Evolutionary conservation across 164 flowering plant species (phyloP), one percentile per base, ranked within the genome.

Genomic region (Magnolia changhungtana): DNA sequence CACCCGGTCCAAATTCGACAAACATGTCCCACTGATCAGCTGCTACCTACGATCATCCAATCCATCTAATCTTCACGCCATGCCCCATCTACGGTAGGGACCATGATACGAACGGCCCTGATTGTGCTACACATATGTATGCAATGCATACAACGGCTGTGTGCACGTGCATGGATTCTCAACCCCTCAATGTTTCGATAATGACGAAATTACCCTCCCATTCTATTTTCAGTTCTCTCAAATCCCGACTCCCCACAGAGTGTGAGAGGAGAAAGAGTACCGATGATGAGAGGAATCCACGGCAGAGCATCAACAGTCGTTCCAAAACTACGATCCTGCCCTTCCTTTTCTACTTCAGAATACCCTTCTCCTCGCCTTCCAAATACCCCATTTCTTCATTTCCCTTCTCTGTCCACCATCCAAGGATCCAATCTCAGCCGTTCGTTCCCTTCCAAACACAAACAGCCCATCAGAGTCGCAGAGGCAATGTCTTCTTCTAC

Each of bases 401-500:
- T 21, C 67, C 23, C 67, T 8, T 20, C 24, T 24, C 20, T 64
- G 20, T 64, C 3, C 45, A 31, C 14, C 49, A 6, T 69, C 5
- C 45, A 18, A 18, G 2, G 2, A 27, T 4, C 19, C 58, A 49
- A 31, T 19, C 3, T 8, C 45, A 27, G 24, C 20, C 37, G 20
- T 49, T 18, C 72, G 19, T 50, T 45, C 72, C 58, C 55, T 49
- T 50, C 23, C 4, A 9, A 67, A 67, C 45, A 65, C 13, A 37
- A 13, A 14, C 5, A 19, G 5, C 18, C 29, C 52, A 18, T 13
- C 24, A 10, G 45, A 69, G 24, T 49, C 37, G 23, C 27, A 8
- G 8, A 24, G n/a, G 11, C 58, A 19, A 76, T 77, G 79, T 76
- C 85, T 64, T 63, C 83, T 52, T 55, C 80, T 19, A 52, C 61